A percentile compares a stretch with the other conserved stretches of the same genome.
Evolutionary conservation across 495 filamentous ascomycete species (phyloP).

Genomic region (Letharia columbiana): DNA sequence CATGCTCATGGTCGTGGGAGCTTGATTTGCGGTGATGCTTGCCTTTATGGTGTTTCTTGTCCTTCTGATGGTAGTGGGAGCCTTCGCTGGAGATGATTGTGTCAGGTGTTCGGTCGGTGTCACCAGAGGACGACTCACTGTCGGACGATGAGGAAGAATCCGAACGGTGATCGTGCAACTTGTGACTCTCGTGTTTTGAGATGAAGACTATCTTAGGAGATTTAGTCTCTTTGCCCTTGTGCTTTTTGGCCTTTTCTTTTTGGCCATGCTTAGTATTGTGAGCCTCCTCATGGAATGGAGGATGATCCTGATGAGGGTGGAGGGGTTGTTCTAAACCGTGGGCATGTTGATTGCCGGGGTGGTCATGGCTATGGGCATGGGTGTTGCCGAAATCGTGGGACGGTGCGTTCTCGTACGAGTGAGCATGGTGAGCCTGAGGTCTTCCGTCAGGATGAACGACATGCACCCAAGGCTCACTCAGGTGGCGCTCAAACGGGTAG

Average conservation of each 20-base stretch:
- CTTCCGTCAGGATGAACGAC: neutral
- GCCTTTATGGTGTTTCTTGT: conserved; percentile 2
- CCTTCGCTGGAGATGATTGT: conserved; percentile 10
- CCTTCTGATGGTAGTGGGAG: neutral
- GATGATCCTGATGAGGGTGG: neutral
- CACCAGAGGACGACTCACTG: neutral
- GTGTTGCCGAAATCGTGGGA: neutral
- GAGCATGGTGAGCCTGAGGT: neutral
- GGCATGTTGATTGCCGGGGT: neutral
- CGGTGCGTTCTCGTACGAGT: neutral
- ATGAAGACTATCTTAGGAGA: neutral
- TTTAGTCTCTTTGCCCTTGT: conserved; percentile 1
- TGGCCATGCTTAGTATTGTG: neutral
- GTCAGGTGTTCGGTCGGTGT: conserved; percentile 1
- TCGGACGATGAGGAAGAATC: conserved; percentile 9
- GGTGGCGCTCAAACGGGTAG: conserved; percentile 4
- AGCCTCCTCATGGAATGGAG: neutral
- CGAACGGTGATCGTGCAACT: conserved; percentile 1
- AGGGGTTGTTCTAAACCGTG: conserved; percentile 4
- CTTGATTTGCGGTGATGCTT: conserved; percentile 1
- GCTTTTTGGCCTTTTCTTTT: neutral
- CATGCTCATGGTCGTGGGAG: conserved; percentile 4
- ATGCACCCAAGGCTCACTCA: neutral
- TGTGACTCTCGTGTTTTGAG: conserved; percentile 4
- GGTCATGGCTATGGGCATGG: neutral